Percentiles rank a stretch among this genome's conserved stretches.
These are phyloP conservation scores for Microthlaspi erraticum DNA, from an alignment of 345 rosid species.

Conservation along the genomic window DNA sequence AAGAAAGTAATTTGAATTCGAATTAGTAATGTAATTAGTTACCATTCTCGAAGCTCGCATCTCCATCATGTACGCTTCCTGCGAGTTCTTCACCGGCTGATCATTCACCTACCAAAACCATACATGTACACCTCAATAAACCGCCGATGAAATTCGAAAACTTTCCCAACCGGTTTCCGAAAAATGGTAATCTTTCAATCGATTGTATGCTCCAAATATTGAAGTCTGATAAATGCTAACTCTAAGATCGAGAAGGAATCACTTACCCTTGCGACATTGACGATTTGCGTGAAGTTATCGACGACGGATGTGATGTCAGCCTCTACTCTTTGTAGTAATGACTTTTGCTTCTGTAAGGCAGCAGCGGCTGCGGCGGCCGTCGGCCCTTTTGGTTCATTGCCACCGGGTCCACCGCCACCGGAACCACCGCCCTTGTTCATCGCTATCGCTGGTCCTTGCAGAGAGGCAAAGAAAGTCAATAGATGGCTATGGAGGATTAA, in stretches of 20 bases:
- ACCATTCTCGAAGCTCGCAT: conserved; percentile 97
- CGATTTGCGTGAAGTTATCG: conserved; percentile 84
- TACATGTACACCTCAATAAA: background rate
- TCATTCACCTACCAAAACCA: conserved; percentile 62
- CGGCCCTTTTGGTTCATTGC: conserved; percentile 73
- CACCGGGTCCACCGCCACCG: conserved; percentile 51
- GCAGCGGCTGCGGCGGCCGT: conserved; percentile 81
- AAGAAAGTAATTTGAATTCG: background rate
- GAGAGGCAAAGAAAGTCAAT: background rate
- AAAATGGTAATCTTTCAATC: background rate
- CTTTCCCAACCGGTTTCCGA: background rate
- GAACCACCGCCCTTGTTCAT: conserved; percentile 75
- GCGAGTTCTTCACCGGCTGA: conserved; percentile 77
- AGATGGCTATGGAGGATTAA: background rate
- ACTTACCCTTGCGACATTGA: conserved; percentile 73
- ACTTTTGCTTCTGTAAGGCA: conserved; percentile 89
- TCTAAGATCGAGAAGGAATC: background rate
- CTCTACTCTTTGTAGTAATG: conserved; percentile 82
- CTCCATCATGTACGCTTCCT: conserved; percentile 94
- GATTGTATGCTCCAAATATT: background rate
- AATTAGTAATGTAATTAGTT: background rate
- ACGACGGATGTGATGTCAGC: conserved; percentile 78
- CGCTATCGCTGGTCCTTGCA: background rate
- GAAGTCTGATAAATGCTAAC: background rate
- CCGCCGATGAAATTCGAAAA: background rate